Evolutionary conservation across 2,329 filamentous ascomycete genomes (phyloP).

Genomic region (Cyphellophora attinorum): DNA sequence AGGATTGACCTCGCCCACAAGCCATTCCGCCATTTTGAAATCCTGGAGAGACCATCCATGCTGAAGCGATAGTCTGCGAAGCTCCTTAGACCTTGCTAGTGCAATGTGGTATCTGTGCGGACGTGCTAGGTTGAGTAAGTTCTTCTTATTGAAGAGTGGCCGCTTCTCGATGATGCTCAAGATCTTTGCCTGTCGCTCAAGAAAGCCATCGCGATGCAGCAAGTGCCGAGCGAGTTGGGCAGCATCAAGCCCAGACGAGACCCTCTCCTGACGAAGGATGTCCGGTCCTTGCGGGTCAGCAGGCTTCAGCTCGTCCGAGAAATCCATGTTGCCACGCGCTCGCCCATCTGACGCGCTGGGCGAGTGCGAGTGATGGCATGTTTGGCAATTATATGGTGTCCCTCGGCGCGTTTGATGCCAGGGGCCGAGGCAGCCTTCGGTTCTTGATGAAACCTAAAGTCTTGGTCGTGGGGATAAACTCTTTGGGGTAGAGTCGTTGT

Average conservation of each 20-base stretch:
- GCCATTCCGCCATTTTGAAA: conserved; percentile 41
- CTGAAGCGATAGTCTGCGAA: conserved; percentile 35
- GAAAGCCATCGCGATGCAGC: conserved; percentile 37
- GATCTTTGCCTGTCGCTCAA: conserved; percentile 38
- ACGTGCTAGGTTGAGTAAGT: conserved; percentile 41
- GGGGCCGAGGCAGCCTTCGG: too few relatives aligned
- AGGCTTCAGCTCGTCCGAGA: conserved; percentile 39
- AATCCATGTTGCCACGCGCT: too few relatives aligned
- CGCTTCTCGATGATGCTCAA: conserved; percentile 35
- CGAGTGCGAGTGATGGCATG: too few relatives aligned
- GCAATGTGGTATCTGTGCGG: conserved; percentile 44
- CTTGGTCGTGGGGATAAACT: too few relatives aligned
- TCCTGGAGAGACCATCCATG: conserved; percentile 40
- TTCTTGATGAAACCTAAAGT: too few relatives aligned
- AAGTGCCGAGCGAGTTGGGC: conserved; percentile 38
- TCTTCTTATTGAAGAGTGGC: conserved; percentile 40
- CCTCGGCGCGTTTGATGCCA: too few relatives aligned
- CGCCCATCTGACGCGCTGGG: too few relatives aligned
- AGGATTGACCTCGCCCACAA: conserved; percentile 44
- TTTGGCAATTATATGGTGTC: too few relatives aligned
- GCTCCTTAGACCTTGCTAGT: conserved; percentile 41
- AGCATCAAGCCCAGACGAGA: conserved; percentile 32
- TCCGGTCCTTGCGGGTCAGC: conserved; percentile 34
- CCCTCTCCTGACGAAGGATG: conserved; percentile 36
- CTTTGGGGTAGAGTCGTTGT: too few relatives aligned